Conservation (phyloP, 1,284 basidiomycete species). For the Ustilago loliicola region DNA sequence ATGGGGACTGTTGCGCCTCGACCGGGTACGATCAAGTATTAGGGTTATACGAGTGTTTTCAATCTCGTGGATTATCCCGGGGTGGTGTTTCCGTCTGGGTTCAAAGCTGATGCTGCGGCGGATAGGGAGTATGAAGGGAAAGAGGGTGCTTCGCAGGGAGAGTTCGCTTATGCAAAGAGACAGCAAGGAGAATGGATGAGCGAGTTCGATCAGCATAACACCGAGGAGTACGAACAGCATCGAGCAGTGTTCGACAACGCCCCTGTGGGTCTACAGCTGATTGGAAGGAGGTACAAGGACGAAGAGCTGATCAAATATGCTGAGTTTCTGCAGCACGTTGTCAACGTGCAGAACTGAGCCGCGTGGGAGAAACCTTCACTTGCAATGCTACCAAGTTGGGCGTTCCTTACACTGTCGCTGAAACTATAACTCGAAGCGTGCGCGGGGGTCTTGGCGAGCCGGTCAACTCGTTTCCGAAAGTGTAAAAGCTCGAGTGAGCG, state of each 20-base stretch:
- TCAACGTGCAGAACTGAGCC: background rate
- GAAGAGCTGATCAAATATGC: constrained; percentile 47
- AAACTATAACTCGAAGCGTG: too few relatives aligned
- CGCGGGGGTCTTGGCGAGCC: too few relatives aligned
- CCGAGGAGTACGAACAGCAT: constrained; percentile 42
- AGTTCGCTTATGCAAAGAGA: constrained; percentile 18
- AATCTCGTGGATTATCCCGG: constrained; percentile 57
- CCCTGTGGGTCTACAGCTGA: constrained; percentile 53
- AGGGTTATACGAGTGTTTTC: constrained; percentile 57
- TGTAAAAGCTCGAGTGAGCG: too few relatives aligned
- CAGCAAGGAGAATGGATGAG: constrained; percentile 10
- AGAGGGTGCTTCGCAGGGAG: background rate
- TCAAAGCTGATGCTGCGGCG: constrained; percentile 17
- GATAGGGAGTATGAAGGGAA: constrained; percentile 27
- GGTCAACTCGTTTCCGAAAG: too few relatives aligned
- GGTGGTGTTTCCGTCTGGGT: constrained; percentile 48
- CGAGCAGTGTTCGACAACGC: constrained; percentile 48
- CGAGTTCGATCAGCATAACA: constrained; percentile 32
- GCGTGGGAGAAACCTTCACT: background rate
- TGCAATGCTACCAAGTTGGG: too few relatives aligned
- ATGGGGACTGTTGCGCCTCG: constrained; percentile 36
- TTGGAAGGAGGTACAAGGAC: constrained; percentile 44
- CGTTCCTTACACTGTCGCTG: too few relatives aligned
- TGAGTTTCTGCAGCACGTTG: constrained; percentile 35
- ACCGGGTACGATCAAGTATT: constrained; percentile 48